A percentile compares a stretch with the other conserved stretches of the same genome.
phyloP scores from a whole-genome alignment of 1,139 yeast species.

The Pneumocystis jirovecii region DNA sequence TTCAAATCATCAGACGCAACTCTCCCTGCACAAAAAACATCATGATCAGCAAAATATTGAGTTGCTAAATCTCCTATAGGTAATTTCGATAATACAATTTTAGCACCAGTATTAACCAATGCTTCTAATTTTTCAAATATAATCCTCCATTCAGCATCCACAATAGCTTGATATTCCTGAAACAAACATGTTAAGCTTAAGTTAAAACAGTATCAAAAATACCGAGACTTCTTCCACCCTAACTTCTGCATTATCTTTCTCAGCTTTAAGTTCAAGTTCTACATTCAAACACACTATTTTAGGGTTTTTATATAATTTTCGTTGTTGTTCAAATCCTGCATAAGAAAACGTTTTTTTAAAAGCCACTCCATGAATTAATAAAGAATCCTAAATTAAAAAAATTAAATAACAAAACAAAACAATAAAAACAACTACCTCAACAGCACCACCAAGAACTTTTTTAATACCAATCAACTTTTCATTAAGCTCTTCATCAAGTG shows the following conservation, averaged over 20 bases:
- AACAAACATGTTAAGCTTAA: neutral
- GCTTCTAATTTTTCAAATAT: constrained; percentile 75
- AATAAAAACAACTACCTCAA: constrained; percentile 44
- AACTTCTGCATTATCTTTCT: constrained; percentile 98
- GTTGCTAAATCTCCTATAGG: constrained; percentile 98
- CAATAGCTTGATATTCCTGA: constrained; percentile 78
- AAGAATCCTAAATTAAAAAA: constrained; percentile 26
- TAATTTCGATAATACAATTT: constrained; percentile 78
- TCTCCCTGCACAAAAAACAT: constrained; percentile 95
- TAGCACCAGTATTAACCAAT: constrained; percentile 73
- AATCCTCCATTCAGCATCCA: constrained; percentile 97
- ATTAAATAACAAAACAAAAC: neutral
- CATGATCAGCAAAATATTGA: constrained; percentile 91
- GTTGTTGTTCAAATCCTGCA: constrained; percentile 98
- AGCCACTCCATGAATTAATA: constrained; percentile 85
- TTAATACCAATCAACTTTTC: constrained; percentile 87
- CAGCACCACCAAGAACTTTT: constrained; percentile 90
- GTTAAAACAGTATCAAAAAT: neutral
- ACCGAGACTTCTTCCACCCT: constrained; percentile 73
- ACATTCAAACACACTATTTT: constrained; percentile 75
- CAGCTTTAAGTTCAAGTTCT: constrained; percentile 92
- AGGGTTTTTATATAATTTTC: constrained; percentile 66
- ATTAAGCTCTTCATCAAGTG: constrained; percentile 72
- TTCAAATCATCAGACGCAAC: constrained; percentile 80
- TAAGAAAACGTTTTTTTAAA: constrained; percentile 93